Percentiles rank a stretch among this genome's conserved stretches.
phyloP scores from a whole-genome alignment of 106 monocot species.

The Dactylorhiza incarnata region DNA sequence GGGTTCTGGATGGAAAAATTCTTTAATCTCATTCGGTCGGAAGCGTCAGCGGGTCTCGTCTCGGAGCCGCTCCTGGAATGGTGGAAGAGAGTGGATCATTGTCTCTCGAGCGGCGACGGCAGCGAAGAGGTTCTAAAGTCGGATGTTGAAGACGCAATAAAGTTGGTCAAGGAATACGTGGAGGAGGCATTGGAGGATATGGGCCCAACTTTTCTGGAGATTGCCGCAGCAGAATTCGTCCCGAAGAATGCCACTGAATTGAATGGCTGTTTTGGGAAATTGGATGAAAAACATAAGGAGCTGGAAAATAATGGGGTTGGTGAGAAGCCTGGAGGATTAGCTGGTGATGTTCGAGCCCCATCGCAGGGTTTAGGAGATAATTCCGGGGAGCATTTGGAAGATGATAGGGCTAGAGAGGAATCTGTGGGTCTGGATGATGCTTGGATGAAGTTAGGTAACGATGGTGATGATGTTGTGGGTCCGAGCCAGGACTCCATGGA shows the following conservation, averaged over 20 bases:
- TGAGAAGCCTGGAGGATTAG: too few relatives aligned
- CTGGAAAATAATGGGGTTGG: too few relatives aligned
- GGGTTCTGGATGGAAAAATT: slow-evolving; percentile 24
- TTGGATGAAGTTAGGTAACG: not conserved
- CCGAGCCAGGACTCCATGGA: not conserved
- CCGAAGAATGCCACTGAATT: not conserved
- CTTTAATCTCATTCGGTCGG: slow-evolving; percentile 16
- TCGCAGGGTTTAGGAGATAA: not conserved
- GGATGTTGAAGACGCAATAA: slow-evolving; percentile 18
- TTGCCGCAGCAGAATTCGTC: slow-evolving; percentile 7
- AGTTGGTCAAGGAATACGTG: slow-evolving; percentile 17
- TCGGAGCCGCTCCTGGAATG: not conserved
- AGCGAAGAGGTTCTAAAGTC: slow-evolving; percentile 5
- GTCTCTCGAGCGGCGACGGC: not conserved
- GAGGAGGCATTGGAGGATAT: slow-evolving; percentile 18
- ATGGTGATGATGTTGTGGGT: not conserved
- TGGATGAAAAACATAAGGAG: not conserved
- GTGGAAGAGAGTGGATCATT: slow-evolving; percentile 18
- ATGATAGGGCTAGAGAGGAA: not conserved
- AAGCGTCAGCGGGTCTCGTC: slow-evolving; percentile 7
- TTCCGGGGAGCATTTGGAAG: not conserved
- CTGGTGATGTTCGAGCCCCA: not conserved
- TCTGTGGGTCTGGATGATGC: not conserved
- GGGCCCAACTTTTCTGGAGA: slow-evolving; percentile 41
- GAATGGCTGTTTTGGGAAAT: not conserved